Conservation (phyloP, 768 basidiomycete genomes). For the Collybia sordida region DNA sequence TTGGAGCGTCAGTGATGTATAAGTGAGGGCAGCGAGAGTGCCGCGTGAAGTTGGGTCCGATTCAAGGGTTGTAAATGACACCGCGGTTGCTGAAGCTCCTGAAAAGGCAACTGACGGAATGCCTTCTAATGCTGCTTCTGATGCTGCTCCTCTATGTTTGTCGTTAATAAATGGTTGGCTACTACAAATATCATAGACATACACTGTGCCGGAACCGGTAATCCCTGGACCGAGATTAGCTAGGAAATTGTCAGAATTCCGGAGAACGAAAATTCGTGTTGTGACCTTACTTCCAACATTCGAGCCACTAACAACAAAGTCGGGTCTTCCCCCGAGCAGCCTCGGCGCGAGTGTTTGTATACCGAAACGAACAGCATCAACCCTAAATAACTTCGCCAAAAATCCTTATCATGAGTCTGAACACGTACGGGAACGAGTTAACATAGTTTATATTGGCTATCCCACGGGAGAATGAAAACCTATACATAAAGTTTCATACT, state of each 20-base stretch:
- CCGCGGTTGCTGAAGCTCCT: slow-evolving; percentile 35
- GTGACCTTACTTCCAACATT: slow-evolving; percentile 29
- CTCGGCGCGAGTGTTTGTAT: slow-evolving; percentile 35
- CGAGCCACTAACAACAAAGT: slow-evolving; percentile 36
- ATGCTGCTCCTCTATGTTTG: slow-evolving; percentile 43
- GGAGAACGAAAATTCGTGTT: too few species aligned
- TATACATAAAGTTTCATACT: slow-evolving; percentile 4
- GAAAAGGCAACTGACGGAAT: slow-evolving; percentile 53
- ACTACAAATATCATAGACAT: slow-evolving; percentile 9
- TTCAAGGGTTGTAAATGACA: slow-evolving; percentile 51
- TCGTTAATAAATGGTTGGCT: not conserved
- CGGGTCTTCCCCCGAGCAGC: slow-evolving; percentile 31
- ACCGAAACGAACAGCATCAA: slow-evolving; percentile 34
- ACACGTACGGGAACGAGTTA: slow-evolving; percentile 38
- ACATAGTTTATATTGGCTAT: slow-evolving; percentile 51
- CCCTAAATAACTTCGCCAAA: slow-evolving; percentile 18
- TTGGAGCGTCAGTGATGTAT: slow-evolving; percentile 40
- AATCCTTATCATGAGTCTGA: not conserved
- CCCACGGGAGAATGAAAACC: too few species aligned
- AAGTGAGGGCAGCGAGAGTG: slow-evolving; percentile 37
- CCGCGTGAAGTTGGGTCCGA: slow-evolving; percentile 29
- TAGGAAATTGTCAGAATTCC: slow-evolving; percentile 1
- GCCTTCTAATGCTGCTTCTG: slow-evolving; percentile 46
- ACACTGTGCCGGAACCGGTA: slow-evolving; percentile 44
- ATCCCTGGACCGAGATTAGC: slow-evolving; percentile 31